Evolutionary conservation across 176 grass and related monocot species (phyloP), one percentile per base, ranked within the genome.

Genomic region (Avena sativa): DNA sequence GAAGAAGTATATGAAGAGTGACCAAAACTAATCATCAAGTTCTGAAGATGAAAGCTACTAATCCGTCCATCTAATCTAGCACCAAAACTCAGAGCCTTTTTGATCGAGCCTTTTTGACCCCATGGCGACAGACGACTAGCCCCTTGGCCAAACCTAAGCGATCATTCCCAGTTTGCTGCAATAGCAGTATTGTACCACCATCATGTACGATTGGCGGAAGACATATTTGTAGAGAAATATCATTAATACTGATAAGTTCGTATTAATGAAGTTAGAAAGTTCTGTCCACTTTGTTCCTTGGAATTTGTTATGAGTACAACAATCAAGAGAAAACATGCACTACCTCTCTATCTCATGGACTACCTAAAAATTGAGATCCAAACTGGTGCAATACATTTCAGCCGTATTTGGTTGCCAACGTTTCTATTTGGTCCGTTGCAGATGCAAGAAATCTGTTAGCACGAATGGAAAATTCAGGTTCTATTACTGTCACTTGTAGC

Each of bases 1-100:
- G 97, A 94, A 28, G 80, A 88, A 85, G 50, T 64, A 52, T 38
- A 86, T 86, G 92, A 95, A 32, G 89, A 90, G 48, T 70, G 63
- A 85, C 52, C 7, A 71, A 6, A 8, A 43, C 47, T 78, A 32
- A 56, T 12, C 75, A 75, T 48, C 58, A 66, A 48, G 58, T 65
- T 71, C 28, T 11, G 25, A 74, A 6, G 67, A 66, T 26, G 21
- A 83, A 48, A 74, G 36, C 3, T 4, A 20, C 21, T 28, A 43
- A 70, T 30, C 70, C 8, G 2, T 55, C 78, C 12, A 5, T 81
- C 20, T 1, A 81, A 2, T 81, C 20, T 1, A 81, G 77, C 81
- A n/a, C 34, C 58, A 68, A 12, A 68, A 84, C 61, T 51, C 26
- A 10, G 8, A 53, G 46, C 12, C 38, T 72, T 79, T 43, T 44